Evolutionary conservation across 805 yeast genomes (phyloP).

Genomic region (Nakazawaea populi): DNA sequence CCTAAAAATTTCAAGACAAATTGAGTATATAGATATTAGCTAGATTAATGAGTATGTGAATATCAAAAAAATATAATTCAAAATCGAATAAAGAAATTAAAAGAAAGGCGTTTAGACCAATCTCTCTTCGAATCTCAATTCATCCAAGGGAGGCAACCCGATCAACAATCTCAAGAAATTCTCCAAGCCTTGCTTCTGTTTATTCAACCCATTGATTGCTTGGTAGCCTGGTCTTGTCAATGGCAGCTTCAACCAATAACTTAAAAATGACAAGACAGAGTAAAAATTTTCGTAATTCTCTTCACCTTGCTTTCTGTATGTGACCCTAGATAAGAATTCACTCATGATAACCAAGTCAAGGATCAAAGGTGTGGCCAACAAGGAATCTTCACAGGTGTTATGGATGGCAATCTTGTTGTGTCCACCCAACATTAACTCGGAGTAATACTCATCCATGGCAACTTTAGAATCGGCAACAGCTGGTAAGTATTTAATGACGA

Average conservation of each 20-base stretch:
- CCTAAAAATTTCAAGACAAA: neutral
- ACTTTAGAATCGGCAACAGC: constrained; percentile 97
- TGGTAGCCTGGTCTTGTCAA: constrained; percentile 85
- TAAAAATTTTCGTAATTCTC: constrained; percentile 61
- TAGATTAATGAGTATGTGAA: too few relatives aligned
- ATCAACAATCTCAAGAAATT: constrained; percentile 84
- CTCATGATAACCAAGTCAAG: constrained; percentile 86
- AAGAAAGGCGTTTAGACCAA: constrained; percentile 24
- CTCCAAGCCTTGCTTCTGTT: constrained; percentile 90
- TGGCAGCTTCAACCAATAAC: constrained; percentile 97
- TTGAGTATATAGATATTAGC: too few relatives aligned
- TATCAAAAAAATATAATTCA: too few relatives aligned
- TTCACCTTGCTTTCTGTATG: constrained; percentile 56
- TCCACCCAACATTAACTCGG: constrained; percentile 96
- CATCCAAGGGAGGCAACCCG: constrained; percentile 87
- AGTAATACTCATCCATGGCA: constrained; percentile 97
- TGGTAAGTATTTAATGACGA: constrained; percentile 88
- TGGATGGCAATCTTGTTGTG: constrained; percentile 92
- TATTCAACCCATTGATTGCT: constrained; percentile 89
- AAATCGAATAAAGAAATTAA: too few relatives aligned
- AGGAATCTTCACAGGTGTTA: constrained; percentile 94
- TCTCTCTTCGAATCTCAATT: constrained; percentile 93
- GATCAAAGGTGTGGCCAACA: constrained; percentile 91
- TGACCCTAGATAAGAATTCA: constrained; percentile 83
- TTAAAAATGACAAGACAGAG: constrained; percentile 78